Conservation (phyloP, 257 asterid species). For the Solanum corneliomulleri region DNA sequence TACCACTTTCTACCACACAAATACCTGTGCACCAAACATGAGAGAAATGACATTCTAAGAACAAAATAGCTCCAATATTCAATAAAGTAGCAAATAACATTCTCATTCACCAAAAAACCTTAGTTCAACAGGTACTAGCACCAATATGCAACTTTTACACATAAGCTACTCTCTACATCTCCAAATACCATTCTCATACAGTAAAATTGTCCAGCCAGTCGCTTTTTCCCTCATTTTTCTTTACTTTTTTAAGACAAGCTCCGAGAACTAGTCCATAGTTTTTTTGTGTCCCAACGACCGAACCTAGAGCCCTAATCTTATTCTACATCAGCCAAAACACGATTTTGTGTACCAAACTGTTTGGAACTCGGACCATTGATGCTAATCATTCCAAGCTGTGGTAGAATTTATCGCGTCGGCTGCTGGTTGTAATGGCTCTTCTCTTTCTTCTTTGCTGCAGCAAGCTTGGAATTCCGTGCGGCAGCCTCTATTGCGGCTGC, state of each 20-base stretch:
- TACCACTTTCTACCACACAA: neutral
- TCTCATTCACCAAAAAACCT: neutral
- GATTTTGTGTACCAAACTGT: neutral
- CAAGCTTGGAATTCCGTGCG: slow-evolving; percentile 75
- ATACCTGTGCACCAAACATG: neutral
- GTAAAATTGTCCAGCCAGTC: neutral
- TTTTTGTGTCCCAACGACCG: neutral
- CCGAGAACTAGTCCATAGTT: neutral
- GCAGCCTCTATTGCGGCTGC: slow-evolving; percentile 91
- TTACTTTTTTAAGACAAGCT: neutral
- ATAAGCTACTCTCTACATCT: neutral
- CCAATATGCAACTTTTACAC: neutral
- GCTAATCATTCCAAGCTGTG: neutral
- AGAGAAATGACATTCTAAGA: neutral
- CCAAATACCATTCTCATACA: neutral
- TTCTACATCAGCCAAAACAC: neutral
- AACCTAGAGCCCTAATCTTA: neutral
- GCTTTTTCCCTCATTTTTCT: neutral
- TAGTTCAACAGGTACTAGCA: neutral
- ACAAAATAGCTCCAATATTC: neutral
- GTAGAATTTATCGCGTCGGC: slow-evolving; percentile 46
- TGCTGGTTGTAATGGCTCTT: slow-evolving; percentile 94
- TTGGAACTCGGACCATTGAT: neutral
- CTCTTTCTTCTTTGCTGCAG: slow-evolving; percentile 95
- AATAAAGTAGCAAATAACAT: neutral